These are phyloP conservation scores for Hyphodiscus hymeniophilus DNA, from an alignment of 495 filamentous ascomycete genomes.

Conservation along the genomic window DNA sequence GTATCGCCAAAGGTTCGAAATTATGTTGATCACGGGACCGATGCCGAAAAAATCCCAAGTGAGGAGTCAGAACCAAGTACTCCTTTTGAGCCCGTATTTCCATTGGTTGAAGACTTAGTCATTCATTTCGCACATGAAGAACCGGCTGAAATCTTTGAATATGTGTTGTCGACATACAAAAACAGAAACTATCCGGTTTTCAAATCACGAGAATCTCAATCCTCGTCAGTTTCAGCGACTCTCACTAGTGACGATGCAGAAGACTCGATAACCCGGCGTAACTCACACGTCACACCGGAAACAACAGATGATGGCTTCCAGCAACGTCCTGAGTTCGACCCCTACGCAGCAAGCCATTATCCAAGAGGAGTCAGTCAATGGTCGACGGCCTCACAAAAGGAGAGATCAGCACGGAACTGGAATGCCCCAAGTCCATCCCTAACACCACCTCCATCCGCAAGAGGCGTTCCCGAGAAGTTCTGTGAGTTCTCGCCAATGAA, in stretches of 20 bases:
- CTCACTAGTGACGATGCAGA: not conserved
- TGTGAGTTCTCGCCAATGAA: constrained; percentile 8
- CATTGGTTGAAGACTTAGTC: constrained; percentile 20
- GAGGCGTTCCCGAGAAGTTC: constrained; percentile 8
- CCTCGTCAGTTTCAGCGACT: not conserved
- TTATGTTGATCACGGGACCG: constrained; percentile 17
- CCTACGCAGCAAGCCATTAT: constrained; percentile 4
- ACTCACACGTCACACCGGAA: constrained; percentile 4
- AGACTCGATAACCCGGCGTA: not conserved
- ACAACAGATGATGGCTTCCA: constrained; percentile 3
- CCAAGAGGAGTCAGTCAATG: constrained; percentile 1
- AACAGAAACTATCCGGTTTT: constrained; percentile 14
- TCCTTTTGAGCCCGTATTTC: constrained; percentile 18
- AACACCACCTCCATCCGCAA: constrained; percentile 3
- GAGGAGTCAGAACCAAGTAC: not conserved
- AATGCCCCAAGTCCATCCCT: constrained; percentile 7
- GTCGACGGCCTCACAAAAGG: not conserved
- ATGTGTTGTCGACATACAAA: constrained; percentile 19
- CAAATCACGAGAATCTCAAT: not conserved
- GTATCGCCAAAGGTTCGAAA: not conserved
- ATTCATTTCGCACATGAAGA: constrained; percentile 12
- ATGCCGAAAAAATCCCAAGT: constrained; percentile 2
- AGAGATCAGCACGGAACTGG: not conserved
- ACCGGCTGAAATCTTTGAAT: constrained; percentile 14
- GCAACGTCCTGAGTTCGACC: constrained; percentile 7